Evolutionary conservation across 2,329 filamentous ascomycete genomes (phyloP).

Genomic region (Ramichloridium luteum): DNA sequence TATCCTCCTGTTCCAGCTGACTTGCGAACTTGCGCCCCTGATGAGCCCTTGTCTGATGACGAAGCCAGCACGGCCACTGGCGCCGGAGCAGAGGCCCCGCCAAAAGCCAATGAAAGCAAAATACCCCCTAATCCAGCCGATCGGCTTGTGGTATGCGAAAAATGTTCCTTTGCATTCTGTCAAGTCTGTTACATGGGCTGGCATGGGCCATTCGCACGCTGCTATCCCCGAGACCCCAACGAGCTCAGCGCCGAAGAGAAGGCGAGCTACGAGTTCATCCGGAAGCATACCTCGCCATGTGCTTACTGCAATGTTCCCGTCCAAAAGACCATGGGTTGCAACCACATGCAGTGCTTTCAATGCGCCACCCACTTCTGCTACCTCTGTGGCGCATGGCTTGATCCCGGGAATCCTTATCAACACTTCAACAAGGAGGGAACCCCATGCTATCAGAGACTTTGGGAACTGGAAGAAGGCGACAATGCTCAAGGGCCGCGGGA

Average conservation of each 20-base stretch:
- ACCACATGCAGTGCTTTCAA: constrained; percentile 89
- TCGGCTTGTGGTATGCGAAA: constrained; percentile 71
- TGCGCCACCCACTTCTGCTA: constrained; percentile 94
- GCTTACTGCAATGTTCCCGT: constrained; percentile 75
- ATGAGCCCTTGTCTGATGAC: constrained; percentile 22
- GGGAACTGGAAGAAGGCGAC: constrained; percentile 80
- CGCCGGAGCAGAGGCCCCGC: constrained; percentile 3
- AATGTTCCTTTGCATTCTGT: constrained; percentile 86
- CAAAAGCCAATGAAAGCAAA: constrained; percentile 11
- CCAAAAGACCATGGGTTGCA: constrained; percentile 88
- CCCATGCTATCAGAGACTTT: constrained; percentile 69
- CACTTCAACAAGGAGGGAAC: constrained; percentile 70
- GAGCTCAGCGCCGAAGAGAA: constrained; percentile 76
- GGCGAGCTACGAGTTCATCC: constrained; percentile 74
- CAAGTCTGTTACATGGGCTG: constrained; percentile 63
- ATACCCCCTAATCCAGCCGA: constrained; percentile 33
- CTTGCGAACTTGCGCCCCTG: constrained; percentile 29
- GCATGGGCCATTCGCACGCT: constrained; percentile 80
- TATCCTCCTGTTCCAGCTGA: constrained; percentile 35
- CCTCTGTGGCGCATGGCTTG: constrained; percentile 77
- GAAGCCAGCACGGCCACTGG: constrained; percentile 21
- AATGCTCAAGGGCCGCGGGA: constrained; percentile 31
- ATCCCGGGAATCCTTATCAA: constrained; percentile 66
- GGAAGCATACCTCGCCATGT: constrained; percentile 70
- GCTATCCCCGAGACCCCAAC: constrained; percentile 50